These are phyloP conservation scores for Fusarium udum DNA, from an alignment of 2,329 filamentous ascomycete genomes.

Conservation along the genomic window DNA sequence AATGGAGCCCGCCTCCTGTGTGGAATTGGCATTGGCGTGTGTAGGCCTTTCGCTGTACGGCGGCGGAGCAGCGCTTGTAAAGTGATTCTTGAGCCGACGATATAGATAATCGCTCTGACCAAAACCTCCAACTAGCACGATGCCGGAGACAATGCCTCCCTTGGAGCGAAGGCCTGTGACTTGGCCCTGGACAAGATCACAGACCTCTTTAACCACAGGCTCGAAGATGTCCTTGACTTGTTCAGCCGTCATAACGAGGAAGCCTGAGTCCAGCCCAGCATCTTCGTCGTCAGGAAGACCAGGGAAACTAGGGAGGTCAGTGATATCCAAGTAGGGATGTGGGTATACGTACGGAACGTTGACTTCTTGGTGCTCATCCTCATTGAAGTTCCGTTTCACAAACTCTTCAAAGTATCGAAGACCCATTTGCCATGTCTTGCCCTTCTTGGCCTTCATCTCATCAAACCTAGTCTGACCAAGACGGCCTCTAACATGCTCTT, in stretches of 20 bases:
- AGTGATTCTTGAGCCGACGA: conserved; percentile 74
- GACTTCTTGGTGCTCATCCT: conserved; percentile 79
- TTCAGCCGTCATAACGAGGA: conserved; percentile 74
- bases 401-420: conserved; percentile 85
- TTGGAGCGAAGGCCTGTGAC: conserved; percentile 70
- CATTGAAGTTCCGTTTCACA: conserved; percentile 84
- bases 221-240: conserved; percentile 80
- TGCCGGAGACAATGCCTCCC: conserved; percentile 73
- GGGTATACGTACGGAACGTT: conserved; percentile 71
- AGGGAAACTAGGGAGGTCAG: conserved; percentile 64
- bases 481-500: conserved; percentile 76
- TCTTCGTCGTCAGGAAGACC: conserved; percentile 80
- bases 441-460: conserved; percentile 80
- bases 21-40: conserved; percentile 62
- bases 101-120: conserved; percentile 83
- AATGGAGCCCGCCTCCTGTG: conserved; percentile 65
- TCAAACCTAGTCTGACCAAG: conserved; percentile 75
- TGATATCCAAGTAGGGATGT: not conserved
- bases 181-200: conserved; percentile 73
- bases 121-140: conserved; percentile 83
- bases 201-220: conserved; percentile 76
- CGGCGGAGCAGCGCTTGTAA: conserved; percentile 66
- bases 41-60: conserved; percentile 77
- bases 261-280: conserved; percentile 78
- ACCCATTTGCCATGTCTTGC: conserved; percentile 82